A percentile compares a stretch with the other conserved stretches of the same genome.
Evolutionary conservation across 805 yeast species (phyloP).

Genomic region (Nakazawaea siamensis): DNA sequence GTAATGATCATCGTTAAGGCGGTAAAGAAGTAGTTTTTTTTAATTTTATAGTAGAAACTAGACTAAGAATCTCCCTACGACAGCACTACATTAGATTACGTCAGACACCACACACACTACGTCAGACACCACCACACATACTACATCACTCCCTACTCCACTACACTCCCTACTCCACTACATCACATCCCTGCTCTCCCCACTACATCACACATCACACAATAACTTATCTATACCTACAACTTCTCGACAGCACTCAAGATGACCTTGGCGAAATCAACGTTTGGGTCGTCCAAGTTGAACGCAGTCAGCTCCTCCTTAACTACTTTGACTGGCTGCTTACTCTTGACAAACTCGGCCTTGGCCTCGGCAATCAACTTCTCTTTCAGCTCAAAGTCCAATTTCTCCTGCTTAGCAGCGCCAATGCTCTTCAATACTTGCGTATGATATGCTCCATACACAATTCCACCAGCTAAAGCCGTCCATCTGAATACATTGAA

Average conservation of each 20-base stretch:
- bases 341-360: slow-evolving; percentile 71
- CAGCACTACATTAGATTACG: no score
- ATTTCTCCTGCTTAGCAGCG: slow-evolving; percentile 45
- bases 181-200: no score
- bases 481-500: slow-evolving; percentile 81
- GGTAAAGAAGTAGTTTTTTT: no score
- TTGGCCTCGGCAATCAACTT: slow-evolving; percentile 83
- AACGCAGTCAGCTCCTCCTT: slow-evolving; percentile 38
- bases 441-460: slow-evolving; percentile 86
- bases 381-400: slow-evolving; percentile 55
- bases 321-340: slow-evolving; percentile 29
- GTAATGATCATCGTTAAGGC: no score
- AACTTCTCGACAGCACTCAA: slow-evolving; percentile 55
- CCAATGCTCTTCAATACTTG: slow-evolving; percentile 55
- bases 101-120: no score
- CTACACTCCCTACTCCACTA: no score
- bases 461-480: slow-evolving; percentile 79
- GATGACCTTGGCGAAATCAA: slow-evolving; percentile 71
- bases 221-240: no score
- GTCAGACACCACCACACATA: no score
- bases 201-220: no score
- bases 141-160: no score
- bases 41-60: no score
- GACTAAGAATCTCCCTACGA: no score
- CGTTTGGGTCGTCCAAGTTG: slow-evolving; percentile 83